Percentiles rank a stretch among this genome's conserved stretches.
phyloP scores from a whole-genome alignment of 2,329 filamentous ascomycete species.

The Ceratocystis ficicola region DNA sequence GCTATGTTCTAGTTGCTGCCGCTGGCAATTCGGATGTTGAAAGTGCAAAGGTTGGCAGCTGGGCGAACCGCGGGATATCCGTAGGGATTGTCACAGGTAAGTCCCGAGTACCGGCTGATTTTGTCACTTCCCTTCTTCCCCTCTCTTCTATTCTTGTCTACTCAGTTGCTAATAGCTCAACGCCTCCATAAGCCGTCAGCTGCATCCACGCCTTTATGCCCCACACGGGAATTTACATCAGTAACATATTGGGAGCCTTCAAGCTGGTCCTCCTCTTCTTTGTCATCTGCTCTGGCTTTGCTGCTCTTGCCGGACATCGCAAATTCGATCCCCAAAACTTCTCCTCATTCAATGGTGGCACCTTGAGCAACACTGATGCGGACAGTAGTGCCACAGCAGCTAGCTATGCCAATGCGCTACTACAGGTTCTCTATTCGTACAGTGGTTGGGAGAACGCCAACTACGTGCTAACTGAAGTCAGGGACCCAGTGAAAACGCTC shows the following conservation, averaged over 20 bases:
- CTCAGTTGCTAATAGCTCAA: not conserved
- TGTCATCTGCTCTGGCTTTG: constrained; percentile 50
- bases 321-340: constrained; percentile 44
- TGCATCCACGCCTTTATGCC: constrained; percentile 40
- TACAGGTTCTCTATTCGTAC: constrained; percentile 49
- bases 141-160: not conserved
- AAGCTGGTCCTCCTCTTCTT: constrained; percentile 49
- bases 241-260: constrained; percentile 48
- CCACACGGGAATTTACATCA: constrained; percentile 46
- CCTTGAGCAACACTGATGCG: too few relatives aligned
- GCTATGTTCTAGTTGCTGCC: constrained; percentile 43
- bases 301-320: constrained; percentile 41
- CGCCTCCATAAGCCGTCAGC: constrained; percentile 8
- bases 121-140: not conserved
- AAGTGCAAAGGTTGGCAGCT: constrained; percentile 38
- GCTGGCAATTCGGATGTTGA: constrained; percentile 37
- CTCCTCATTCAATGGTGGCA: constrained; percentile 37
- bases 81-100: constrained; percentile 38
- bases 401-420: constrained; percentile 35
- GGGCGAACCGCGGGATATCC: constrained; percentile 46
- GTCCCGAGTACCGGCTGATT: not conserved
- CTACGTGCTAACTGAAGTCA: constrained; percentile 48
- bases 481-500: constrained; percentile 42
- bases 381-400: not conserved
- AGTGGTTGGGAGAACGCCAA: constrained; percentile 54